Base-by-base conservation (phyloP, 768 basidiomycete species). In the Termitomyces sp. region DNA sequence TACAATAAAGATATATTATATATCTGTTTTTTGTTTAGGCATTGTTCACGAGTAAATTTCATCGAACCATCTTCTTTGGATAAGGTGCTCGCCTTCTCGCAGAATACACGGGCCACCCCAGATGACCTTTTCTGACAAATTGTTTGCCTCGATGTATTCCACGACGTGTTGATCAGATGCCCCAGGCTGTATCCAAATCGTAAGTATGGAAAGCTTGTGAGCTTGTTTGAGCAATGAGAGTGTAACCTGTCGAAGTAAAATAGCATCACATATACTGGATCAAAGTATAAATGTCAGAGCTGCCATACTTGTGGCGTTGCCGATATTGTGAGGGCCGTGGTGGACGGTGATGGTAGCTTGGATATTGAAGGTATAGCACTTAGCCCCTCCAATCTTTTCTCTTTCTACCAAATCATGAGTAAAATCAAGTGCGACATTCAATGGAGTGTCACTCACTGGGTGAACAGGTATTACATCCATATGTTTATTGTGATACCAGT, bases 91-190 rank as follows among this genome's bases (percentile, higher is more conserved):
- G 20, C 64, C 64, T 27, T 65, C 62, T 41, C 47, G 52, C 18
- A 65, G 41, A 4, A 65, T 65, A 46, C 64, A 65, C 9, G 64
- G 64, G 29, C 64, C 64, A 16, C 64, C 63, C 58, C 55, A 63
- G 13, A 63, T 63, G 18, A 63, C 56, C 37, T 37, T 57, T 41
- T 59, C 59, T 27, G 57, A 59, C n/a, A 61, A 24, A 39, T 61
- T 44, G 27, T 63, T 63, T 22, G 51, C 53, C 32, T 59, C 58
- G 39, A 63, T 63, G 32, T 61, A 63, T 22, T 57, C 59, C 16
- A 59, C 26, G 16, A 61, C 59, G 24, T 59, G 32, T 49, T 57
- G 49, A 31, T 63, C 62, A 41, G 58, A 48, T 47, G 60, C 62
- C 3, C 58, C 62, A 13, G 62, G 60, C 55, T 63, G 62, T 48